A percentile compares a stretch with the other conserved stretches of the same genome.
These are phyloP conservation scores for Chlorella sp. DNA, from an alignment of 139 green algal genomes.

Conservation along the genomic window DNA sequence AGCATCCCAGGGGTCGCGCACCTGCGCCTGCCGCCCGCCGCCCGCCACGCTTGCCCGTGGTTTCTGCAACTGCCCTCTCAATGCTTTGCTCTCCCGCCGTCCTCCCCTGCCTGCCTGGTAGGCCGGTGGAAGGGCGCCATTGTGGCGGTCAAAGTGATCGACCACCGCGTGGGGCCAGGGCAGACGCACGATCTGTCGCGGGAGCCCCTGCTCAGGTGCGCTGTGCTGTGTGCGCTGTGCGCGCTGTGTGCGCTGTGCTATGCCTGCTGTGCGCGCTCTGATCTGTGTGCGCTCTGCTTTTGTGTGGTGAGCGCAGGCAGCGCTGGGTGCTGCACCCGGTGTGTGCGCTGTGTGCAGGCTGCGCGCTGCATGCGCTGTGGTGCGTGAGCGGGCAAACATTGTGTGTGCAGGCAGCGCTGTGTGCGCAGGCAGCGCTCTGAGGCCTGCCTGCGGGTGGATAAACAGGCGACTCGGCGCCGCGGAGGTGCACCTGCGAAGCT, in stretches of 20 bases:
- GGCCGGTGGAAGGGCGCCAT: slow-evolving; percentile 37
- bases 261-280: neutral
- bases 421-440: neutral
- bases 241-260: too few relatives aligned
- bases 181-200: slow-evolving; percentile 15
- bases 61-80: too few relatives aligned
- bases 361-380: too few relatives aligned
- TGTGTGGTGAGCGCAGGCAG: too few relatives aligned
- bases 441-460: neutral
- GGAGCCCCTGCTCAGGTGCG: slow-evolving; percentile 30
- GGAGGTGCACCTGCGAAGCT: too few relatives aligned
- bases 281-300: neutral
- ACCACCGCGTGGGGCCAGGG: neutral
- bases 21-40: neutral
- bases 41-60: too few relatives aligned
- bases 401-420: neutral
- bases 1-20: too few relatives aligned
- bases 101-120: neutral
- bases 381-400: too few relatives aligned
- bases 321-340: too few relatives aligned
- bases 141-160: slow-evolving; percentile 38
- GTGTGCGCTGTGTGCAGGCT: too few relatives aligned
- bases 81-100: neutral
- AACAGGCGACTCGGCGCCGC: too few relatives aligned
- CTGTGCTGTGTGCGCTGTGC: neutral